A percentile compares a stretch with the other conserved stretches of the same genome.
phyloP scores from a whole-genome alignment of 1,284 basidiomycete species.

The Porodaedalea pini region DNA sequence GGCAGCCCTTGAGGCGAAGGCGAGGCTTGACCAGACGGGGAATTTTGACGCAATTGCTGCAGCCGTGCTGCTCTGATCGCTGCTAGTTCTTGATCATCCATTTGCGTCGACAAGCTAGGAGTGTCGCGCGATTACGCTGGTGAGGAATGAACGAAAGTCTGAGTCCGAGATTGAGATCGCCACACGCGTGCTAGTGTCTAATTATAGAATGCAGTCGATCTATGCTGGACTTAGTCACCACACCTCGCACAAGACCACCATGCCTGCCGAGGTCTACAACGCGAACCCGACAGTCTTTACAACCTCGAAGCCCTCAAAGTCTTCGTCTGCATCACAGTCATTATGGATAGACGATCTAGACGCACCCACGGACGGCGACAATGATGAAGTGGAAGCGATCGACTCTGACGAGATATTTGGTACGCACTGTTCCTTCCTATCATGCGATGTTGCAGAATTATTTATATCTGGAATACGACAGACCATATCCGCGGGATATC shows the following conservation, averaged over 20 bases:
- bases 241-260: constrained; percentile 24
- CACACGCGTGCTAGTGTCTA: constrained; percentile 1
- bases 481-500: constrained; percentile 91
- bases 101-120: constrained; percentile 13
- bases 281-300: constrained; percentile 60
- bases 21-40: not conserved
- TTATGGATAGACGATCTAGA: constrained; percentile 48
- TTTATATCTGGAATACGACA: constrained; percentile 30
- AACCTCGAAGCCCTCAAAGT: constrained; percentile 37
- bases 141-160: too few relatives aligned
- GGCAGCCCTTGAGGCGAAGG: constrained; percentile 9
- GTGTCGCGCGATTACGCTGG: too few relatives aligned
- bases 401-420: constrained; percentile 71
- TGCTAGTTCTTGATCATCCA: constrained; percentile 41
- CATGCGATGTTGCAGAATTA: constrained; percentile 7
- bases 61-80: constrained; percentile 43
- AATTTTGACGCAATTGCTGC: constrained; percentile 35
- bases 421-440: constrained; percentile 28
- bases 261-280: constrained; percentile 57
- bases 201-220: not conserved
- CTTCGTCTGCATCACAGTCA: constrained; percentile 36
- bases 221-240: not conserved
- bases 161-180: constrained; percentile 6
- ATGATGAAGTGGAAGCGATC: constrained; percentile 51
- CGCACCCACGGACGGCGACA: constrained; percentile 29